These are phyloP conservation scores for Pleurotus cornucopiae DNA, from an alignment of 768 basidiomycete species.

Conservation along the genomic window DNA sequence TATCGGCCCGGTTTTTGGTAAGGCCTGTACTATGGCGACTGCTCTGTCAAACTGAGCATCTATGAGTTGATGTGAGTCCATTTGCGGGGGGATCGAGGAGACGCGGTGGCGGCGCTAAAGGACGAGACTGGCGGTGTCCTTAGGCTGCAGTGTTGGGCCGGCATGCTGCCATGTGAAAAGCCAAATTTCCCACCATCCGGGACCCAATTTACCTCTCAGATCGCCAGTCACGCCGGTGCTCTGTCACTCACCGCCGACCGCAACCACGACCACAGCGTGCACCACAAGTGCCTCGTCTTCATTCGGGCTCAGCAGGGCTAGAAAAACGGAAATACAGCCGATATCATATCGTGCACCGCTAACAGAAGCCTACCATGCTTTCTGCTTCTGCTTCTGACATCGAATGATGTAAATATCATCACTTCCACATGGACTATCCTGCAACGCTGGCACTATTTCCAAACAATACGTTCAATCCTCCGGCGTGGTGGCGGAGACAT, in stretches of 20 bases:
- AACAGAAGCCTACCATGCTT: too few relatives aligned
- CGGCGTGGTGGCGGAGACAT: neutral
- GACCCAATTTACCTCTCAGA: constrained; percentile 1
- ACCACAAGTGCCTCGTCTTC: neutral
- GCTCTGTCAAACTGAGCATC: constrained; percentile 89
- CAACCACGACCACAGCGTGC: neutral
- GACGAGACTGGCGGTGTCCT: neutral
- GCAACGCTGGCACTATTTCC: neutral
- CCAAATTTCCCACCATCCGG: neutral
- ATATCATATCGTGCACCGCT: neutral
- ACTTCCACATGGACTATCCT: constrained; percentile 2
- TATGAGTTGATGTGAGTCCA: constrained; percentile 66
- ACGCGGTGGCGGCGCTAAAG: neutral
- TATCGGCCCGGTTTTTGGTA: constrained; percentile 92
- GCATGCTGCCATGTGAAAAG: constrained; percentile 2
- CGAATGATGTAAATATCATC: neutral
- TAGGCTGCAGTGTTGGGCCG: neutral
- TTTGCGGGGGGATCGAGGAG: constrained; percentile 17
- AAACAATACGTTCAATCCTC: neutral
- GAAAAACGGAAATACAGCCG: neutral
- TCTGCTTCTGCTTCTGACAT: neutral
- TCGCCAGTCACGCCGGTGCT: neutral
- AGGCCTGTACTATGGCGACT: constrained; percentile 87
- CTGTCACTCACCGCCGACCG: neutral
- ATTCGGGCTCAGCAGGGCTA: neutral